Percentiles rank a stretch among this genome's conserved stretches.
These are phyloP conservation scores for Backusella macrospora DNA, from an alignment of 192 early-diverging fungal genomes.

Conservation along the genomic window DNA sequence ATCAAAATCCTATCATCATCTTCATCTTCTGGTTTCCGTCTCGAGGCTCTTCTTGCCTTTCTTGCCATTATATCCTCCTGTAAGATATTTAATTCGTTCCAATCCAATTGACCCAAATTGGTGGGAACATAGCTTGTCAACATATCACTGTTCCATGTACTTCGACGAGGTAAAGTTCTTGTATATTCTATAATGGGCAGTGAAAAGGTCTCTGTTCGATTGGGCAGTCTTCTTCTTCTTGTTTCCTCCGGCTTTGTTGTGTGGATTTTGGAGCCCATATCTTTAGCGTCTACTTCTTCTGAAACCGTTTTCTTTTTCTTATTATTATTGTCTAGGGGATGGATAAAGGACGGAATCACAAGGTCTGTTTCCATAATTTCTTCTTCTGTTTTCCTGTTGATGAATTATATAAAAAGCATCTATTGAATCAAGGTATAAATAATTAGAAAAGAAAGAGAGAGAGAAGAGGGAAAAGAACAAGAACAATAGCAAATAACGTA, in stretches of 20 bases:
- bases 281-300: background rate
- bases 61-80: constrained; percentile 50
- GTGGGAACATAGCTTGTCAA: constrained; percentile 4
- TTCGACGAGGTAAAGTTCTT: background rate
- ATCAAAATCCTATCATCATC: constrained; percentile 51
- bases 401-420: background rate
- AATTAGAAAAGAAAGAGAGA: background rate
- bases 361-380: background rate
- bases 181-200: background rate
- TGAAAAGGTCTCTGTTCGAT: no score
- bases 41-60: constrained; percentile 43
- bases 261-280: background rate
- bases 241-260: background rate
- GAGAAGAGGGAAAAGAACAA: constrained; percentile 4
- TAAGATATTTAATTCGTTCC: constrained; percentile 35
- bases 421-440: background rate
- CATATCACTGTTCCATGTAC: background rate
- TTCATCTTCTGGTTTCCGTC: constrained; percentile 28
- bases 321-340: background rate
- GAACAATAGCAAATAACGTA: background rate
- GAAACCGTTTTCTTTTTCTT: background rate
- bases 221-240: background rate
- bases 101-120: constrained; percentile 42
- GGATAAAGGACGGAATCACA: background rate
- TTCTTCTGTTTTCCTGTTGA: no score